A percentile compares a stretch with the other conserved stretches of the same genome.
Evolutionary conservation across 208 protist species (phyloP).

Genomic region (Naegleria fowleri): DNA sequence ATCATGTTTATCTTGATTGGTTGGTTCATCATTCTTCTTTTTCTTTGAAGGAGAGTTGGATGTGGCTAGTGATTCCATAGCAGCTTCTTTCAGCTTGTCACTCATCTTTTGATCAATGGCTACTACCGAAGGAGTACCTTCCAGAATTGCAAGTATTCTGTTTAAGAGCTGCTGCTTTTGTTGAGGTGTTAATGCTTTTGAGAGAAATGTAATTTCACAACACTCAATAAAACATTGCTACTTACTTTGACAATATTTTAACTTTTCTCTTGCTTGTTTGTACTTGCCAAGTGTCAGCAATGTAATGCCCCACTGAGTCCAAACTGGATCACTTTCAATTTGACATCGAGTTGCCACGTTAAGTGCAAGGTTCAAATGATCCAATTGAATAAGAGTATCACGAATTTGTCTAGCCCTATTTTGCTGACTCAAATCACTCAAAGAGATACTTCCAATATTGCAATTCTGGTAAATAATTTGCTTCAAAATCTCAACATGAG

Average conservation of each 20-base stretch:
- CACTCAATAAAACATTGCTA: no score
- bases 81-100: not conserved
- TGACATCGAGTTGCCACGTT: constrained; percentile 15
- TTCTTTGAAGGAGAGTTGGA: not conserved
- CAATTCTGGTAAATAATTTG: not conserved
- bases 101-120: not conserved
- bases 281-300: constrained; percentile 30
- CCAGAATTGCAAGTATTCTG: not conserved
- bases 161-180: not conserved
- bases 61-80: not conserved
- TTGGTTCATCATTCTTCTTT: not conserved
- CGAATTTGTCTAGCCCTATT: not conserved
- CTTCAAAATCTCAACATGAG: not conserved
- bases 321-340: constrained; percentile 23
- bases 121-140: not conserved
- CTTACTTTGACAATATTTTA: constrained; percentile 23
- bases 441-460: not conserved
- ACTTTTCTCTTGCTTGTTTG: constrained; percentile 26
- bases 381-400: not conserved
- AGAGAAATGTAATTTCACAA: no score
- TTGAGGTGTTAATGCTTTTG: not conserved
- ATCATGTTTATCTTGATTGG: not conserved
- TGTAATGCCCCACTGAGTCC: constrained; percentile 18
- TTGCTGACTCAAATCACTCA: constrained; percentile 7
- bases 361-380: constrained; percentile 18